Conservation (phyloP, 2,329 filamentous ascomycete species). For the Tetracladium maxilliforme region DNA sequence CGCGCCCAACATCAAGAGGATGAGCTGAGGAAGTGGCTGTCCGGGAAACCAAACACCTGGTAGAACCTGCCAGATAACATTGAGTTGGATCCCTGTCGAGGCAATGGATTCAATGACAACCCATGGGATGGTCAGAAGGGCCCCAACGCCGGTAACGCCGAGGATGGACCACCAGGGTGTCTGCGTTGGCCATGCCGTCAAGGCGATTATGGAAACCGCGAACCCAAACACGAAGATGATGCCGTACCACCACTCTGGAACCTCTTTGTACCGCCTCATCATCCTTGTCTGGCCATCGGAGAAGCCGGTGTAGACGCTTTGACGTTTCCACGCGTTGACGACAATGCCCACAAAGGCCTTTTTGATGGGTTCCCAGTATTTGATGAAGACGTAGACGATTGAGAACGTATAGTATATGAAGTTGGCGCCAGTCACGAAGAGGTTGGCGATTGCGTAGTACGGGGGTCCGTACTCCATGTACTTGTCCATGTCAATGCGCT, state of each 20-base stretch:
- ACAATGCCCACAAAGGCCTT: slow-evolving; percentile 14
- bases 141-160: slow-evolving; percentile 27
- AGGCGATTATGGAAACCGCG: slow-evolving; percentile 21
- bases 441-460: slow-evolving; percentile 15
- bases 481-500: slow-evolving; percentile 15
- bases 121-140: slow-evolving; percentile 27
- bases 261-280: slow-evolving; percentile 26
- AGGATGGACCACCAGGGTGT: slow-evolving; percentile 34
- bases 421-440: slow-evolving; percentile 15
- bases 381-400: slow-evolving; percentile 19
- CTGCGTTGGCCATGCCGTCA: slow-evolving; percentile 23
- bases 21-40: slow-evolving; percentile 10
- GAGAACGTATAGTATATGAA: slow-evolving; percentile 12
- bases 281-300: slow-evolving; percentile 23
- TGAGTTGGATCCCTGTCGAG: slow-evolving; percentile 28
- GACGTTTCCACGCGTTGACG: slow-evolving; percentile 3
- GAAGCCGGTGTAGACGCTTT: slow-evolving; percentile 15
- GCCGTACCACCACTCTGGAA: slow-evolving; percentile 30
- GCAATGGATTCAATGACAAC: slow-evolving; percentile 32
- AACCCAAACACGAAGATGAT: slow-evolving; percentile 21
- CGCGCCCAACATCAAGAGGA: slow-evolving; percentile 12
- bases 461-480: slow-evolving; percentile 19
- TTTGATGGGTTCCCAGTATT: slow-evolving; percentile 18
- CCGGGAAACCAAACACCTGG: slow-evolving; percentile 12
- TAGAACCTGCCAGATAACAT: slow-evolving; percentile 34